These are phyloP conservation scores for Penicillium sp. DNA, from an alignment of 2,329 filamentous ascomycete genomes.

Conservation along the genomic window DNA sequence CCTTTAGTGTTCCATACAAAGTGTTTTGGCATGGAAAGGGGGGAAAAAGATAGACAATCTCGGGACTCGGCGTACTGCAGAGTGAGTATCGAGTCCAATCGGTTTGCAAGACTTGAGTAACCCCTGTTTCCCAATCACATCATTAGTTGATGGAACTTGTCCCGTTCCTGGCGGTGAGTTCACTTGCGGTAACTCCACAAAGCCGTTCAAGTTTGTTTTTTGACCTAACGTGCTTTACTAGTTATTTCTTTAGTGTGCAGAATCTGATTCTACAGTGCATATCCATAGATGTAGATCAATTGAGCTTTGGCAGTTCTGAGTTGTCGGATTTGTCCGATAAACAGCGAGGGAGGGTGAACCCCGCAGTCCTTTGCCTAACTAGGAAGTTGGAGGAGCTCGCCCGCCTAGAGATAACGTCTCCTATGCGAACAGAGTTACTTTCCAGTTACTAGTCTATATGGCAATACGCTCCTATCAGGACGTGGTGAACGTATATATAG, in stretches of 20 bases:
- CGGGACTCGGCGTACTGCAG: background rate
- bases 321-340: background rate
- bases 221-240: background rate
- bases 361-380: background rate
- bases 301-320: background rate
- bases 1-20: background rate
- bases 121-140: constrained; percentile 7
- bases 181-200: constrained; percentile 9
- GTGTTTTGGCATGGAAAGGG: background rate
- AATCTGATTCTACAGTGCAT: background rate
- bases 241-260: background rate
- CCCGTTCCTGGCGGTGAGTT: constrained; percentile 16
- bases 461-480: background rate
- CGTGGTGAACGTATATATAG: background rate
- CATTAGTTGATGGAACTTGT: constrained; percentile 8
- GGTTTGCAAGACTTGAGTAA: background rate
- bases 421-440: background rate
- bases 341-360: background rate
- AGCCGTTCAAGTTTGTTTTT: background rate
- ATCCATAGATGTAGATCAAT: background rate
- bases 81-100: constrained; percentile 1
- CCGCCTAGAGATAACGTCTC: background rate
- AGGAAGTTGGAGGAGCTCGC: background rate
- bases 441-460: background rate
- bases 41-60: background rate